These are phyloP conservation scores for Chrysoporthe deuterocubensis DNA, from an alignment of 2,329 filamentous ascomycete genomes.

Conservation along the genomic window DNA sequence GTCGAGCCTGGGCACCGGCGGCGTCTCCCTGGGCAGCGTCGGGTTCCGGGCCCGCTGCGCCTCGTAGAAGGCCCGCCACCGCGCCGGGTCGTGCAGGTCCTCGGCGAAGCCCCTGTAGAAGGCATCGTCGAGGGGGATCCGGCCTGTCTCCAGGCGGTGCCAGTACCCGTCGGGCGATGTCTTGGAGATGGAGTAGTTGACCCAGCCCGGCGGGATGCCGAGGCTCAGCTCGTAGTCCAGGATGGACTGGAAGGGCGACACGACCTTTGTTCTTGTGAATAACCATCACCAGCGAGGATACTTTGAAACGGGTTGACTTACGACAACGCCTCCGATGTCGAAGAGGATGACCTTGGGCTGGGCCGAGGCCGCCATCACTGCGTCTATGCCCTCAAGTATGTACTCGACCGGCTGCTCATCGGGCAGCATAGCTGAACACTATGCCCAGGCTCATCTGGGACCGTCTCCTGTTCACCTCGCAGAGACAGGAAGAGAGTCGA, in stretches of 20 bases:
- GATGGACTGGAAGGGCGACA: constrained; percentile 91
- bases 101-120: constrained; percentile 79
- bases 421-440: constrained; percentile 27
- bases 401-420: constrained; percentile 36
- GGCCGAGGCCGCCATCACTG: constrained; percentile 47
- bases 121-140: constrained; percentile 71
- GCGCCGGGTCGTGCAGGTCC: constrained; percentile 68
- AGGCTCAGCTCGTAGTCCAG: constrained; percentile 82
- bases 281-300: constrained; percentile 16
- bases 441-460: not conserved
- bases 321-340: constrained; percentile 95
- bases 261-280: constrained; percentile 62
- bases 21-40: constrained; percentile 47
- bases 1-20: constrained; percentile 74
- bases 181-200: constrained; percentile 86
- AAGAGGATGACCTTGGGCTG: constrained; percentile 81
- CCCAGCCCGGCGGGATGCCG: constrained; percentile 82
- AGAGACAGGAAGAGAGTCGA: not conserved
- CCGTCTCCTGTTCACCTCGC: not conserved
- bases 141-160: constrained; percentile 86
- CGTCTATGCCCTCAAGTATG: constrained; percentile 38
- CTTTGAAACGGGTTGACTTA: constrained; percentile 55
- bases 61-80: constrained; percentile 72
- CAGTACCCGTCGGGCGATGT: constrained; percentile 80
- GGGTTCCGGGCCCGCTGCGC: constrained; percentile 48